Percentiles rank a stretch among this genome's conserved stretches.
These are phyloP conservation scores for Quercus mongolica DNA, from an alignment of 306 rosid species.

Conservation along the genomic window DNA sequence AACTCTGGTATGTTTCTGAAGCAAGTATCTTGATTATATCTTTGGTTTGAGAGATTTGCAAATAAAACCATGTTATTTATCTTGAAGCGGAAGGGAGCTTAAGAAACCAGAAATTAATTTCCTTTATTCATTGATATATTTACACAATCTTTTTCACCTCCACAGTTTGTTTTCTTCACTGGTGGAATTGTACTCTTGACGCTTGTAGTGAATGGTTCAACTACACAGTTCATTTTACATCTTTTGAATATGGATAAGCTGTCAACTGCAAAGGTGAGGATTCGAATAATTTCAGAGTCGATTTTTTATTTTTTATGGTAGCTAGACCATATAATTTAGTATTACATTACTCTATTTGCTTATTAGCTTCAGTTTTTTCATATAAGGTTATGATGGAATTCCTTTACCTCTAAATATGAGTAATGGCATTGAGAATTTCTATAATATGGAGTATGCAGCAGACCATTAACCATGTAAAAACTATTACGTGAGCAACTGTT, in stretches of 20 bases:
- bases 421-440: neutral
- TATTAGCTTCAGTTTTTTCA: neutral
- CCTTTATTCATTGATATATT: conserved; percentile 12
- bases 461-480: too few relatives aligned
- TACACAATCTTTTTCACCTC: conserved; percentile 10
- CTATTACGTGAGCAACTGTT: too few relatives aligned
- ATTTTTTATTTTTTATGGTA: neutral
- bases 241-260: conserved; percentile 64
- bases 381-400: neutral
- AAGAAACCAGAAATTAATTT: conserved; percentile 11
- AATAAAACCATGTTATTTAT: neutral
- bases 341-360: neutral
- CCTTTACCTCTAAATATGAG: neutral
- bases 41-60: neutral
- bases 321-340: neutral
- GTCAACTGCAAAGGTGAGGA: conserved; percentile 76
- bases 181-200: conserved; percentile 96
- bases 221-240: conserved; percentile 74
- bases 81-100: conserved; percentile 5
- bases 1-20: conserved; percentile 53
- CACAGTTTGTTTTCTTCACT: conserved; percentile 93
- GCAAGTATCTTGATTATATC: neutral
- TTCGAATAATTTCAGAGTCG: neutral
- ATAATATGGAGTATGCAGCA: too few relatives aligned
- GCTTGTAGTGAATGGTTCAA: conserved; percentile 88